Conservation (phyloP, 495 filamentous ascomycete species). For the Hypoxylon fragiforme region DNA sequence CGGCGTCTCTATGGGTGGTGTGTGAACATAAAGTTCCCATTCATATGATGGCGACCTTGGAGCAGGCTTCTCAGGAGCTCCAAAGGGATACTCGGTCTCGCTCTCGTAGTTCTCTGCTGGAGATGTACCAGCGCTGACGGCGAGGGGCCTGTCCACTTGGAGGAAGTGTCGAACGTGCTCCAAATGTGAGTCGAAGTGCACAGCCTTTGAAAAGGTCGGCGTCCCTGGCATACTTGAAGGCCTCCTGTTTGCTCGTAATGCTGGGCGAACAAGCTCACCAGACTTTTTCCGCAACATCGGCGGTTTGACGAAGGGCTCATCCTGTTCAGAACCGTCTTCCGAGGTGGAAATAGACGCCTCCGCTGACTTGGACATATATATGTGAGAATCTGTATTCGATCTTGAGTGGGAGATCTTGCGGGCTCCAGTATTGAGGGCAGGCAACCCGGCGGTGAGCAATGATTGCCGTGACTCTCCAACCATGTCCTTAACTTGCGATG, state of each 20-base stretch:
- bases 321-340: slow-evolving; percentile 64
- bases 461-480: slow-evolving; percentile 38
- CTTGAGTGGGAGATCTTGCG: slow-evolving; percentile 70
- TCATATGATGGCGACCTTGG: slow-evolving; percentile 62
- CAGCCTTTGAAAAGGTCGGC: slow-evolving; percentile 89
- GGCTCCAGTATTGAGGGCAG: slow-evolving; percentile 29
- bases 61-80: slow-evolving; percentile 51
- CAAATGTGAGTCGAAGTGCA: slow-evolving; percentile 92
- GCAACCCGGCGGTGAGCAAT: slow-evolving; percentile 32
- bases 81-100: slow-evolving; percentile 86
- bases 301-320: slow-evolving; percentile 69
- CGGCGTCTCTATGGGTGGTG: slow-evolving; percentile 74
- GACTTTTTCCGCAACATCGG: slow-evolving; percentile 97
- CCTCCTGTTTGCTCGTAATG: slow-evolving; percentile 76
- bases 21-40: slow-evolving; percentile 83
- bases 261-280: slow-evolving; percentile 92
- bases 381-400: slow-evolving; percentile 77
- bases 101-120: slow-evolving; percentile 83
- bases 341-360: slow-evolving; percentile 61
- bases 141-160: slow-evolving; percentile 87
- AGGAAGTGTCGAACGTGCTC: slow-evolving; percentile 96
- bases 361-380: slow-evolving; percentile 54
- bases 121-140: slow-evolving; percentile 94
- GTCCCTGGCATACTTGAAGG: slow-evolving; percentile 98
- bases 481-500: slow-evolving; percentile 40